Percentiles rank a stretch among this genome's conserved stretches.
These are phyloP conservation scores for Beta vulgaris DNA, from an alignment of 148 eudicot species.

Conservation along the genomic window DNA sequence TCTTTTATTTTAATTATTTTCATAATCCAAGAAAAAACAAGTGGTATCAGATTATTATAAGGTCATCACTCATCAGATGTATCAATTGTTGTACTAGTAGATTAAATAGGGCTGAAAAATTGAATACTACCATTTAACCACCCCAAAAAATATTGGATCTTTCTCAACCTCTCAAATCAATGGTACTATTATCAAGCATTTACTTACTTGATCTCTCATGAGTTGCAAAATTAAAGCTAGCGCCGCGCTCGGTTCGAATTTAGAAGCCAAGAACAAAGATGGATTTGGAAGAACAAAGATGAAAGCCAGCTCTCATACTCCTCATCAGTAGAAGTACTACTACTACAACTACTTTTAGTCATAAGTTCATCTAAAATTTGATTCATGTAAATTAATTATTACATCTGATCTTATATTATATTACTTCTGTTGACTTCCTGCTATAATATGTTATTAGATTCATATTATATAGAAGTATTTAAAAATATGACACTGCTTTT, in stretches of 20 bases:
- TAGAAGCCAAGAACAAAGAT: too few species aligned
- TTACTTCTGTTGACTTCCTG: conserved; percentile 4
- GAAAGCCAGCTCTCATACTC: background rate
- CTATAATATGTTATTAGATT: background rate
- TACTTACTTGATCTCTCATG: too few species aligned
- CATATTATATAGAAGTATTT: background rate
- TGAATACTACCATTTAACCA: background rate
- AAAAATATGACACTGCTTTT: background rate
- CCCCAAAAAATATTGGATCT: background rate
- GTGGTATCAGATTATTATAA: conserved; percentile 1
- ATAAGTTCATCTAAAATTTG: background rate
- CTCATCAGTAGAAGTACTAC: background rate
- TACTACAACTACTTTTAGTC: background rate
- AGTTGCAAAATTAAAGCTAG: too few species aligned
- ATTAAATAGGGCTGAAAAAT: conserved; percentile 1
- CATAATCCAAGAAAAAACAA: background rate
- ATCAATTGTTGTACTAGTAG: background rate
- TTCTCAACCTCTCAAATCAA: background rate
- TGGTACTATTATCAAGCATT: too few species aligned
- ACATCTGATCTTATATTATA: background rate
- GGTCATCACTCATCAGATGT: background rate
- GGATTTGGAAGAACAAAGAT: conserved; percentile 3
- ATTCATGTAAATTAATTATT: conserved; percentile 8
- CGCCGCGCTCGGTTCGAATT: too few species aligned
- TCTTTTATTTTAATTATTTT: background rate